These are phyloP conservation scores for Geotrichum ghanense DNA, from an alignment of 805 yeast genomes.

Conservation along the genomic window DNA sequence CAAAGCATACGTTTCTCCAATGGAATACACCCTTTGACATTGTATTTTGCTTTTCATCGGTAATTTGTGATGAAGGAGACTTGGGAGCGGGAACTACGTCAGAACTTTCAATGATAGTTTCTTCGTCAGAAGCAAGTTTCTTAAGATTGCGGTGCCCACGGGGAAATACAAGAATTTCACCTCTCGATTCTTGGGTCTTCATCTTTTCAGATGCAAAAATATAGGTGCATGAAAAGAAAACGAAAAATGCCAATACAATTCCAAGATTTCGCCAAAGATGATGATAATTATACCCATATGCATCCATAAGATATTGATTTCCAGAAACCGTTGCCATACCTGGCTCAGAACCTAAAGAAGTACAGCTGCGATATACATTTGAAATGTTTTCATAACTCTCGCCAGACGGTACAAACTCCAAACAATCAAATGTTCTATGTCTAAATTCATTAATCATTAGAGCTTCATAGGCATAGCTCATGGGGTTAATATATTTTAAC, in stretches of 20 bases:
- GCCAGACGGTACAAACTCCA: constrained; percentile 34
- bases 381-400: constrained; percentile 27
- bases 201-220: constrained; percentile 39
- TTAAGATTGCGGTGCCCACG: constrained; percentile 10
- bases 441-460: constrained; percentile 37
- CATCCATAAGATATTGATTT: constrained; percentile 32
- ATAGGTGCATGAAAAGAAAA: constrained; percentile 45
- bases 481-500: constrained; percentile 37
- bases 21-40: constrained; percentile 39
- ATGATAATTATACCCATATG: constrained; percentile 33
- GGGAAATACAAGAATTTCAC: constrained; percentile 53
- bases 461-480: constrained; percentile 35
- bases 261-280: constrained; percentile 61
- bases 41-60: constrained; percentile 12
- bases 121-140: constrained; percentile 13
- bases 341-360: constrained; percentile 42
- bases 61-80: constrained; percentile 9
- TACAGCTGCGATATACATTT: constrained; percentile 35
- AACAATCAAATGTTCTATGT: constrained; percentile 29
- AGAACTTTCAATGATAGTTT: not conserved
- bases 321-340: constrained; percentile 45
- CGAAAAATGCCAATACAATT: constrained; percentile 42
- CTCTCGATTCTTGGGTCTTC: constrained; percentile 29
- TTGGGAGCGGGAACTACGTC: not conserved
- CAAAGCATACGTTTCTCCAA: constrained; percentile 68